These are phyloP conservation scores for Mucor circinelloides DNA, from an alignment of 371 early-diverging fungal genomes.

Conservation along the genomic window DNA sequence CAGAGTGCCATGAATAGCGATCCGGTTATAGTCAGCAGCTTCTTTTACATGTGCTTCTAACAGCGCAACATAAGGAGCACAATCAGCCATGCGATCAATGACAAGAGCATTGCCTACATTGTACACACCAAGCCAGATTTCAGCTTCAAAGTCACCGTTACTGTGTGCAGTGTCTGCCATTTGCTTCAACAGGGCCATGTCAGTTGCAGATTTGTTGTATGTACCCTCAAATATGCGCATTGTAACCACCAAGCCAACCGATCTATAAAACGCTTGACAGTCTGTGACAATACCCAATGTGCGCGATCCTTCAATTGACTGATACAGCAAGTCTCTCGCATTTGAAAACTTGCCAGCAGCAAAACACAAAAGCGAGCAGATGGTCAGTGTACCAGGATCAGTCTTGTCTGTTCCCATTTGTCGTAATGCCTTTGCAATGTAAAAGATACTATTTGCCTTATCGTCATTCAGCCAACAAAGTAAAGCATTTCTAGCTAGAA, in stretches of 20 bases:
- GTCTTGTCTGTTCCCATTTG: conserved; percentile 31
- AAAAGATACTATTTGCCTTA: conserved; percentile 43
- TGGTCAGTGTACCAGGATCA: conserved; percentile 43
- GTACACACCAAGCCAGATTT: conserved; percentile 49
- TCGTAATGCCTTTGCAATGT: conserved; percentile 45
- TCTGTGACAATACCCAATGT: conserved; percentile 58
- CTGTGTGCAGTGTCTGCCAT: conserved; percentile 52
- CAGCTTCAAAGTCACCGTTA: conserved; percentile 49
- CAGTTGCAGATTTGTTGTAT: conserved; percentile 40
- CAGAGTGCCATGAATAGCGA: conserved; percentile 50
- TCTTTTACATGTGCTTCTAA: conserved; percentile 37
- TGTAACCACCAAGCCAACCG: conserved; percentile 49
- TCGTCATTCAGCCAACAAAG: conserved; percentile 55
- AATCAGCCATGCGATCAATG: conserved; percentile 36
- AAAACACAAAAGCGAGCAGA: conserved; percentile 53
- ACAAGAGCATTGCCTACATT: conserved; percentile 42
- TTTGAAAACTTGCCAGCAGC: conserved; percentile 48
- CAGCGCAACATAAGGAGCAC: conserved; percentile 38
- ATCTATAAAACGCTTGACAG: conserved; percentile 56
- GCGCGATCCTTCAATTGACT: conserved; percentile 44
- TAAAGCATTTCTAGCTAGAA: conserved; percentile 50
- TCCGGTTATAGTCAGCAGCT: conserved; percentile 40
- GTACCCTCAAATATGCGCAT: conserved; percentile 62
- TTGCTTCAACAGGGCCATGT: conserved; percentile 44
- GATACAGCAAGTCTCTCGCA: conserved; percentile 47